Base-by-base conservation (phyloP, 352 stramenopile genomes). In the Elongisporangium undulatum region DNA sequence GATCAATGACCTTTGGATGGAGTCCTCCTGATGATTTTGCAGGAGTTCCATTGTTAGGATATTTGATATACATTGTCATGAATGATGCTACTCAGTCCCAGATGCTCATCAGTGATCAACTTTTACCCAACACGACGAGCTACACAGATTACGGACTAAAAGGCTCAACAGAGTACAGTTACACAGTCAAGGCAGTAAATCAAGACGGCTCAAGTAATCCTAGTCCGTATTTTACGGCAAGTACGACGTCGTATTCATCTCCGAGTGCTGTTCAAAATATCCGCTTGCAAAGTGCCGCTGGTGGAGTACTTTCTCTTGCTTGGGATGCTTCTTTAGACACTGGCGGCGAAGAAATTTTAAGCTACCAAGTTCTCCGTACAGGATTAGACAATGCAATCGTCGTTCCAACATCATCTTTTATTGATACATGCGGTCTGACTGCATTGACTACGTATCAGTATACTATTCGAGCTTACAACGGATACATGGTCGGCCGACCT, bases 281-380 rank as follows among this genome's bases (percentile, higher is more conserved):
- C 0, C 58, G 26, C 2, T 22, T 56, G 2, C 12, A 62, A 13
- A 38, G 61, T 1, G 17, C 23, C 1, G 62, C 20, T 38, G 79
- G 74, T 50, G 69, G 77, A 4, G 66, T 50, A 13, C 63, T 89
- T n/a, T 38, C 12, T 0, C 39, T 89, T 6, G 19, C 50, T 9
- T 91, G 82, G 82, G 57, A 71, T 19, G 9, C 55, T 13, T 79
- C 82, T 22, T 59, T 62, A 3, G 82, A 89, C 39, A 69, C 63
- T 6, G 82, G 82, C 16, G 82, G 82, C 0, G 59, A 58, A 26
- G 13, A 45, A 4, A 85, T 91, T 16, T 1, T 58, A 8, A 62
- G 64, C 58, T 91, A 84, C 49, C 62, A 83, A 55, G 55, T 92
- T 12, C 41, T 24, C 22, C 74, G 74, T 10, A 17, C 16, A 6